Percentiles rank a stretch among this genome's conserved stretches.
phyloP scores from a whole-genome alignment of 208 protist species.

The Crithidia bombi region DNA sequence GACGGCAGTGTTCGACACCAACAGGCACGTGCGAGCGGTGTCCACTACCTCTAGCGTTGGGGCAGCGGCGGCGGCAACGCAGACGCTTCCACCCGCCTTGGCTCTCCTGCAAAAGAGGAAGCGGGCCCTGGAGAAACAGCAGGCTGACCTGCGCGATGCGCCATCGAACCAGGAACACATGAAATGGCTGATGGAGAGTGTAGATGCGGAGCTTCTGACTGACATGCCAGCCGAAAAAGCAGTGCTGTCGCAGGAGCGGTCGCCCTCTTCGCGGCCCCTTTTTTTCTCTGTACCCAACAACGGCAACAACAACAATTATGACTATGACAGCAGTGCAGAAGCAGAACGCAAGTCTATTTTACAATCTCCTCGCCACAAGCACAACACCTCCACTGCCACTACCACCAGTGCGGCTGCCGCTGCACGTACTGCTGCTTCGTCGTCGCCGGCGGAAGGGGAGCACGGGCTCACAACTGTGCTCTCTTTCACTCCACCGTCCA shows the following conservation, averaged over 20 bases:
- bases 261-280: not conserved
- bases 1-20: not conserved
- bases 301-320: no score
- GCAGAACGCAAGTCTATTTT: not conserved
- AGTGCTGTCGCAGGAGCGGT: not conserved
- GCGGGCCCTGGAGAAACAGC: conserved; percentile 1
- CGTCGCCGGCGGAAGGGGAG: not conserved
- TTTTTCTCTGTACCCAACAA: not conserved
- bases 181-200: conserved; percentile 63
- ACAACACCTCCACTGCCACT: not conserved
- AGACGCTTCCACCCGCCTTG: not conserved
- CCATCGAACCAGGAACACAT: conserved; percentile 58
- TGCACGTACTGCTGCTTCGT: no score
- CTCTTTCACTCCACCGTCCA: not conserved
- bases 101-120: conserved; percentile 16
- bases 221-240: conserved; percentile 17
- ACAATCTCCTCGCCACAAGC: not conserved
- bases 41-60: not conserved
- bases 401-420: no score
- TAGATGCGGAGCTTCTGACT: conserved; percentile 42
- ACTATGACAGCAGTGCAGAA: no score
- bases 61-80: not conserved
- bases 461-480: not conserved
- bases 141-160: conserved; percentile 19
- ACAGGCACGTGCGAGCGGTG: not conserved